Evolutionary conservation across 2,329 filamentous ascomycete species (phyloP).

Genomic region (Fusarium subtropicale): DNA sequence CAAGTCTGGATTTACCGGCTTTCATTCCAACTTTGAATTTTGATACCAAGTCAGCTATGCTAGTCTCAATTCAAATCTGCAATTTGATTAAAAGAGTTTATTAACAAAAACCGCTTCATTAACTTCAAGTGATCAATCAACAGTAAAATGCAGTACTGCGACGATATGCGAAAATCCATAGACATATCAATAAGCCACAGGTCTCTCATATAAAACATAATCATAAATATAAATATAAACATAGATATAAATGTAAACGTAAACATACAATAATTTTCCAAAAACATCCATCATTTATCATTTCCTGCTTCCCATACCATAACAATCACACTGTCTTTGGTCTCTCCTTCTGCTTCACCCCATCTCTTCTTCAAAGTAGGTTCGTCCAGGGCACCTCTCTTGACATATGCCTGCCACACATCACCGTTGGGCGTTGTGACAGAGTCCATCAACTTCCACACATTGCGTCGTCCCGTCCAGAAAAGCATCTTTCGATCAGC

Average conservation of each 20-base stretch:
- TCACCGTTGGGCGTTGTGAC: slow-evolving; percentile 51
- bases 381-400: slow-evolving; percentile 41
- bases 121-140: not conserved
- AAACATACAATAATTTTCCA: slow-evolving; percentile 36
- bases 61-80: too few species aligned
- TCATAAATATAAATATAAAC: slow-evolving; percentile 6
- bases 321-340: slow-evolving; percentile 45
- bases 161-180: too few species aligned
- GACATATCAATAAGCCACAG: too few species aligned
- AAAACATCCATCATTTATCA: slow-evolving; percentile 22
- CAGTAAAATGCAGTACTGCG: too few species aligned
- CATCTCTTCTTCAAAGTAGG: slow-evolving; percentile 33
- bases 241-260: not conserved
- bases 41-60: too few species aligned
- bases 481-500: slow-evolving; percentile 50
- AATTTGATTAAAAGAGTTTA: too few species aligned
- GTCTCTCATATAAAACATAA: slow-evolving; percentile 10
- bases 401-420: slow-evolving; percentile 62
- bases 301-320: slow-evolving; percentile 45
- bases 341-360: slow-evolving; percentile 12
- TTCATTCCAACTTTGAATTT: too few species aligned
- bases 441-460: slow-evolving; percentile 58
- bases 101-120: too few species aligned
- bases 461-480: slow-evolving; percentile 53
- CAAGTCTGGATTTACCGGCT: too few species aligned